Evolutionary conservation across 2,329 filamentous ascomycete genomes (phyloP), one percentile per base, ranked within the genome.

Genomic region (Massarina eburnea): DNA sequence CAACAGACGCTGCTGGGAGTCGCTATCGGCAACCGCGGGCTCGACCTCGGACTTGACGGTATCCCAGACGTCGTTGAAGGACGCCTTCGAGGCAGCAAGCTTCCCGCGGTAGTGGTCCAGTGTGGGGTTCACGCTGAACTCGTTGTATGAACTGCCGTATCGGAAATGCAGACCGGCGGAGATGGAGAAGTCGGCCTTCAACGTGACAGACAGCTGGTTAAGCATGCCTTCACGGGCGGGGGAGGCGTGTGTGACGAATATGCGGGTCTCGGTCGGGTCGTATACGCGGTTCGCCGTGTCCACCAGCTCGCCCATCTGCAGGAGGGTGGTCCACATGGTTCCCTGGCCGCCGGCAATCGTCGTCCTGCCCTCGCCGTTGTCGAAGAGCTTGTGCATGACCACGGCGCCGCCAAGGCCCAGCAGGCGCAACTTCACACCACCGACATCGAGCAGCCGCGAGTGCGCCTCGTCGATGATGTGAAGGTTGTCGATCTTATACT

Each of bases 311-410:
- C 94, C 94, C 88, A 99, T 99, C 74, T 99, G 94, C 55, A 99
- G 75, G 22, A 99, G 78, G 6, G 94, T 99, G 7, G 94, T 99
- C 94, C 94, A 99, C 94, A 99, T 99, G 36, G 94, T 99, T 51
- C 94, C 94, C 72, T 99, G 94, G 17, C 94, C 94, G 68, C 94
- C 94, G 18, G 94, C 94, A 72, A 99, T 99, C 2, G 95, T 99
- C 40, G 94, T 99, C 72, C 92, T 86, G 49, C 94, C 94, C 68
- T 99, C 94, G 43, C 94, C 94, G 59, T 99, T 99, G 72, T 99
- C 94, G 66, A 99, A 99, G 15, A 99, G 83, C 80, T 99, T 99
- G 80, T 99, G 94, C 91, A 99, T 99, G 49, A 99, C 94, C 4
- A 99, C 92, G 6, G 94, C 94, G 62, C 94, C 94, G 55, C 94